phyloP scores from a whole-genome alignment of 495 filamentous ascomycete species.

The Neurospora sp. region DNA sequence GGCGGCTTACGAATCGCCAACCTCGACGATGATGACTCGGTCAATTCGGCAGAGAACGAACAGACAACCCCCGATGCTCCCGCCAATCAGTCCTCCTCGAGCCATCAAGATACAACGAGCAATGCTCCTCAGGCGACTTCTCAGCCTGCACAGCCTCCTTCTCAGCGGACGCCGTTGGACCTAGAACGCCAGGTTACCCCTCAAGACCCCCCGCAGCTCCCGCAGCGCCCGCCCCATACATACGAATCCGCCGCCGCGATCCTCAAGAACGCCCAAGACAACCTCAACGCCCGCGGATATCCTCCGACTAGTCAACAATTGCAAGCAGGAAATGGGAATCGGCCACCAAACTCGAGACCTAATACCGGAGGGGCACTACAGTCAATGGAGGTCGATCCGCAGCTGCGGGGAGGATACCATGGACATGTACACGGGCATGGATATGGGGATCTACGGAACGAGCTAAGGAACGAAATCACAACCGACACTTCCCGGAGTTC shows the following conservation, averaged over 20 bases:
- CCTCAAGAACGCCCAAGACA: constrained; percentile 23
- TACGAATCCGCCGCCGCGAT: constrained; percentile 28
- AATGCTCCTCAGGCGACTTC: neutral
- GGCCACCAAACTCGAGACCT: constrained; percentile 23
- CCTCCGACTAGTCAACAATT: neutral
- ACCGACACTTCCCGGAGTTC: constrained; percentile 58
- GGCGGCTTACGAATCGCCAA: constrained; percentile 96
- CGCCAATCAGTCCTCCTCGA: neutral
- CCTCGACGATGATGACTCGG: constrained; percentile 70
- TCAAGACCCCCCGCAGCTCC: constrained; percentile 22
- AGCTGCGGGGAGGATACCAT: constrained; percentile 32
- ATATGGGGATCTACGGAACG: neutral
- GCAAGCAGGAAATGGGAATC: neutral
- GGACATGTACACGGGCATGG: constrained; percentile 6
- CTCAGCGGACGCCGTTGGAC: constrained; percentile 3
- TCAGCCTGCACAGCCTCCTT: neutral
- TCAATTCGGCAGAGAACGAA: constrained; percentile 35
- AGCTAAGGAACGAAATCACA: constrained; percentile 53
- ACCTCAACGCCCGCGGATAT: constrained; percentile 17
- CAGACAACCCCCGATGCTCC: constrained; percentile 16
- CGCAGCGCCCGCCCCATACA: constrained; percentile 22
- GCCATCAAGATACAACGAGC: neutral
- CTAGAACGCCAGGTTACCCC: constrained; percentile 9
- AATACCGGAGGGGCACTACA: constrained; percentile 37
- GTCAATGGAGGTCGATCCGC: constrained; percentile 22